Conservation (phyloP, 2,329 filamentous ascomycete species). For the Cordyceps militaris region DNA sequence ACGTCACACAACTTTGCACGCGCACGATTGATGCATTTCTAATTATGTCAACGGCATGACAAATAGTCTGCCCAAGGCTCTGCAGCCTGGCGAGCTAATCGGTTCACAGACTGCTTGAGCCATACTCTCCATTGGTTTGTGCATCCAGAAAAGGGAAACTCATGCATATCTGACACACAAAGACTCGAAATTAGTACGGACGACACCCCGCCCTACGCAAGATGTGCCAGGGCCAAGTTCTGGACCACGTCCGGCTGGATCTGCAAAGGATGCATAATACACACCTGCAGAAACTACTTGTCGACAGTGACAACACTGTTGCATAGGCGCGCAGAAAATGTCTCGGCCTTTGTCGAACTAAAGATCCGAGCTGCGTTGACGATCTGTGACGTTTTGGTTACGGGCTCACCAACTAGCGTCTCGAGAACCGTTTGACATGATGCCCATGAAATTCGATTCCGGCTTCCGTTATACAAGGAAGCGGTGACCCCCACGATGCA, state of each 20-base stretch:
- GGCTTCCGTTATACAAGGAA: not conserved
- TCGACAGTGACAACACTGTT: not conserved
- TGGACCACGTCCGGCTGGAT: not conserved
- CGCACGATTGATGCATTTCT: no score
- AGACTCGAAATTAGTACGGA: no score
- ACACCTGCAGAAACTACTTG: not conserved
- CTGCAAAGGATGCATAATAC: not conserved
- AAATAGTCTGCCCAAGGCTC: no score
- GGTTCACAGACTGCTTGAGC: no score
- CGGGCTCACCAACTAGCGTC: not conserved
- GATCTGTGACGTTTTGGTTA: not conserved
- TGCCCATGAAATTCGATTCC: not conserved
- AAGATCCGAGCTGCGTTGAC: no score
- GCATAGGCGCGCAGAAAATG: not conserved
- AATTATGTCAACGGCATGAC: no score
- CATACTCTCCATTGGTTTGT: no score
- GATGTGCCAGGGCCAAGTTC: not conserved
- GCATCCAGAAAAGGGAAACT: no score
- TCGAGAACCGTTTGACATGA: not conserved
- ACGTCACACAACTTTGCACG: no score
- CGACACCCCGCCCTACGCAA: not conserved
- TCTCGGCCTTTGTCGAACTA: not conserved
- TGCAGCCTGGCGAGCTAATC: no score
- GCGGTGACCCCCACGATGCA: not conserved
- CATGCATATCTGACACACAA: no score